Base-by-base conservation (phyloP, 2,329 filamentous ascomycete genomes). In the Calonectria crousiana region DNA sequence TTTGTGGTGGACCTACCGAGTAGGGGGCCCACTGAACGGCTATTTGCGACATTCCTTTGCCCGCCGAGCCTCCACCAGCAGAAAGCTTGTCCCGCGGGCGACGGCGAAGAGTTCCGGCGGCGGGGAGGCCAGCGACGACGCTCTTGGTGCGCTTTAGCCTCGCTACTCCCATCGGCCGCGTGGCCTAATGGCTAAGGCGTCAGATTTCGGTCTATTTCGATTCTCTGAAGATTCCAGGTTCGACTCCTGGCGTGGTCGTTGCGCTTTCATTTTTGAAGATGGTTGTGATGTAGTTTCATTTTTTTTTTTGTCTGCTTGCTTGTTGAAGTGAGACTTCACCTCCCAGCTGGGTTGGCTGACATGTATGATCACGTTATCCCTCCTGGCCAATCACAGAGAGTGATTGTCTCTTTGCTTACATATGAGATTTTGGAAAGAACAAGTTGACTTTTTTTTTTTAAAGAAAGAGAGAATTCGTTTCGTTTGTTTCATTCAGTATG, bases 181-280 rank as follows among this genome's bases (percentile, higher is more conserved):
- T 77, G 78, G 75, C 75, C 76, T 79, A 75, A 79, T 79, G 75
- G 72, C 72, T 77, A 75, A 78, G 77, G 77, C 76, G 76, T 76
- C 77, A 78, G 73, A 77, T 78, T 78, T 79, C 74, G 76, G 74
- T 73, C 26, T 64, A 49, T 52, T 62, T 52, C 36, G 67, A 72
- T 38, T 72, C 77, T 78, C 77, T 77, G 77, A 74, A 78, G 75
- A 78, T 78, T 78, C 77, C 77, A 78, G 77, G 75, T 77, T 78
- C 76, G 77, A 79, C 70, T 78, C 77, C 77, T 79, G 77, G 77
- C 77, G 76, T 78, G 77, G 77, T 78, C 76, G 76, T 44, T 36
- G 72, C 11, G n/a, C 69, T 60, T 64, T 70, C 32, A 73, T 71
- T 70, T 71, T 62, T 67, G 32, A 11, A 49, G 32, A 51, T 64